Conservation (phyloP, 164 flowering plant genomes). For the Nymphaea colorata region DNA sequence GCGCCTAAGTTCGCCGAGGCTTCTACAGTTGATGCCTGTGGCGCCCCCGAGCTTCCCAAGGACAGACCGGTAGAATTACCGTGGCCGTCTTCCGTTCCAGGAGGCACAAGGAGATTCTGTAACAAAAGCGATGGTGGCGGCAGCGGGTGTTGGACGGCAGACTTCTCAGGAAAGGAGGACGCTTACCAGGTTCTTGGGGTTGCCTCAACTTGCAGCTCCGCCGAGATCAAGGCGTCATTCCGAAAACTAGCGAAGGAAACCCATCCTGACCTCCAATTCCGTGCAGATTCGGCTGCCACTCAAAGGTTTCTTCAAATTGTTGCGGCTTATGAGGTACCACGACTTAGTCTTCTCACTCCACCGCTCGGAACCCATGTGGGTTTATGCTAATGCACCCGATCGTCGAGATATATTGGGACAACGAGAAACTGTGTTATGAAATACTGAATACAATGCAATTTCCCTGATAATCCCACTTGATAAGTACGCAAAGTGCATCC, state of each 20-base stretch:
- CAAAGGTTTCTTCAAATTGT: conserved; percentile 62
- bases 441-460: too few species aligned
- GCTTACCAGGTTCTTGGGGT: conserved; percentile 70
- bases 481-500: neutral
- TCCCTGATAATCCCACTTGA: neutral
- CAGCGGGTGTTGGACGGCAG: conserved; percentile 7
- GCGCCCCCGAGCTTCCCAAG: neutral
- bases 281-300: conserved; percentile 26
- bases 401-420: neutral
- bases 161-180: conserved; percentile 28
- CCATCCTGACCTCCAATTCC: conserved; percentile 63
- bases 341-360: neutral
- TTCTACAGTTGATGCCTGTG: neutral
- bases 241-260: conserved; percentile 76
- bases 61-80: neutral
- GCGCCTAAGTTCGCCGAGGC: neutral
- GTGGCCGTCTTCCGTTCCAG: neutral
- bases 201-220: conserved; percentile 45
- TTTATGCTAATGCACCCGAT: neutral
- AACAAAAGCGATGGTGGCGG: neutral
- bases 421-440: neutral
- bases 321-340: conserved; percentile 78
- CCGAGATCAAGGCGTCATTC: conserved; percentile 77
- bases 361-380: neutral
- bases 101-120: neutral